A percentile compares a stretch with the other conserved stretches of the same genome.
These are phyloP conservation scores for Ustilago bromivora DNA, from an alignment of 1,284 basidiomycete genomes.

Conservation along the genomic window DNA sequence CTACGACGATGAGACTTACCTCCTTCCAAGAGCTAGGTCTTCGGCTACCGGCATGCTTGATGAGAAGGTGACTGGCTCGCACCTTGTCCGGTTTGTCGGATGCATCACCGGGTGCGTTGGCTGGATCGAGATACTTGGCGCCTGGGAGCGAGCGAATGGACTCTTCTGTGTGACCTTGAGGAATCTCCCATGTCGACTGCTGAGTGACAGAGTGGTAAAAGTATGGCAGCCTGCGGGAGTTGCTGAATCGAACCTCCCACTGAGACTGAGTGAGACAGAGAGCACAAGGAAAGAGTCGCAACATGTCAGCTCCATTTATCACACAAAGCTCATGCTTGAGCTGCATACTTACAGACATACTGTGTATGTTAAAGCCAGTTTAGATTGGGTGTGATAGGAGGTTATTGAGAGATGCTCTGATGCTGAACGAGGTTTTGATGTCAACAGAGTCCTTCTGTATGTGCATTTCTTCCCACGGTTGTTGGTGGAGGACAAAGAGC, in stretches of 20 bases:
- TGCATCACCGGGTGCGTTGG: slow-evolving; percentile 45
- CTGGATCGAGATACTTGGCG: slow-evolving; percentile 55
- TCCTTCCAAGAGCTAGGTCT: slow-evolving; percentile 76
- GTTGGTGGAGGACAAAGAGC: background rate
- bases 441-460: slow-evolving; percentile 1
- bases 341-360: slow-evolving; percentile 14
- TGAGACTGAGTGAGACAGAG: slow-evolving; percentile 22
- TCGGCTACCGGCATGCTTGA: slow-evolving; percentile 89
- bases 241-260: slow-evolving; percentile 75
- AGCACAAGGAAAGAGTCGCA: background rate
- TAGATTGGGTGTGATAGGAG: background rate
- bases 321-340: background rate
- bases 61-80: slow-evolving; percentile 91
- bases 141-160: slow-evolving; percentile 63
- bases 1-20: slow-evolving; percentile 21
- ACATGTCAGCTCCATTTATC: background rate
- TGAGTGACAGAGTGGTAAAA: slow-evolving; percentile 83
- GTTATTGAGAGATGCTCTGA: background rate
- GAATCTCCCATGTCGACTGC: slow-evolving; percentile 86
- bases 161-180: slow-evolving; percentile 75
- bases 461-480: slow-evolving; percentile 2
- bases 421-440: background rate
- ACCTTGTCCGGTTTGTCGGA: slow-evolving; percentile 74
- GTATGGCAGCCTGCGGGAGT: slow-evolving; percentile 83
- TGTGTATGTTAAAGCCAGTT: background rate